A percentile compares a stretch with the other conserved stretches of the same genome.
Conservation (phyloP, 805 yeast genomes). For the Maudiozyma saulgeensis region DNA sequence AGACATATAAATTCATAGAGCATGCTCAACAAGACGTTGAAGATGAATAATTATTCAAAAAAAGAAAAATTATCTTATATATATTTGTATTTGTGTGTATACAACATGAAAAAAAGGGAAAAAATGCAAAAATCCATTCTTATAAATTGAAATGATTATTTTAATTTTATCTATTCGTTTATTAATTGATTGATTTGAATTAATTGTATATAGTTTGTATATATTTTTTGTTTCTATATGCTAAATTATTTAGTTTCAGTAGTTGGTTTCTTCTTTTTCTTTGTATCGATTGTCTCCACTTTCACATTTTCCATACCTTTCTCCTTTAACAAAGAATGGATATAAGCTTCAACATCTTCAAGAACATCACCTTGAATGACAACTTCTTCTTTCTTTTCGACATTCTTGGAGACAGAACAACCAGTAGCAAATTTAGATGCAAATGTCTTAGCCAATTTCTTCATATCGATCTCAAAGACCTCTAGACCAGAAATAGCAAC, state of each 20-base stretch:
- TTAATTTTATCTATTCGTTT: neutral
- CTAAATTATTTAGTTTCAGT: slow-evolving; percentile 4
- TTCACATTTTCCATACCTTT: slow-evolving; percentile 77
- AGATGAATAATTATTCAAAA: slow-evolving; percentile 6
- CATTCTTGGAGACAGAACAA: slow-evolving; percentile 80
- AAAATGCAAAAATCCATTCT: neutral
- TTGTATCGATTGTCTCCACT: slow-evolving; percentile 82
- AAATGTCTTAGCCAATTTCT: slow-evolving; percentile 83
- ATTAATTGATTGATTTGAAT: neutral
- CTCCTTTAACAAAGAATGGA: slow-evolving; percentile 60
- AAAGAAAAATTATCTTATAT: neutral
- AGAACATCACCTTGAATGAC: slow-evolving; percentile 92
- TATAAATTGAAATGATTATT: neutral
- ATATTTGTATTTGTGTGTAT: neutral
- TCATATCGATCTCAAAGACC: slow-evolving; percentile 79
- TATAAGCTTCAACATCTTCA: slow-evolving; percentile 76
- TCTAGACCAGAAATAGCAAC: slow-evolving; percentile 83
- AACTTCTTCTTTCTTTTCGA: slow-evolving; percentile 86
- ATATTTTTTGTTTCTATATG: neutral
- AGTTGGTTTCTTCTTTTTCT: slow-evolving; percentile 44
- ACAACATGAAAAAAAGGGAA: neutral
- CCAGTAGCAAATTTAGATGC: slow-evolving; percentile 95
- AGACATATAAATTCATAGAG: slow-evolving; percentile 19
- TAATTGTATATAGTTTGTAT: neutral
- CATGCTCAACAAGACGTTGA: slow-evolving; percentile 31